Evolutionary conservation across 1,284 basidiomycete genomes (phyloP).

Genomic region (Moesziomyces parantarcticus): DNA sequence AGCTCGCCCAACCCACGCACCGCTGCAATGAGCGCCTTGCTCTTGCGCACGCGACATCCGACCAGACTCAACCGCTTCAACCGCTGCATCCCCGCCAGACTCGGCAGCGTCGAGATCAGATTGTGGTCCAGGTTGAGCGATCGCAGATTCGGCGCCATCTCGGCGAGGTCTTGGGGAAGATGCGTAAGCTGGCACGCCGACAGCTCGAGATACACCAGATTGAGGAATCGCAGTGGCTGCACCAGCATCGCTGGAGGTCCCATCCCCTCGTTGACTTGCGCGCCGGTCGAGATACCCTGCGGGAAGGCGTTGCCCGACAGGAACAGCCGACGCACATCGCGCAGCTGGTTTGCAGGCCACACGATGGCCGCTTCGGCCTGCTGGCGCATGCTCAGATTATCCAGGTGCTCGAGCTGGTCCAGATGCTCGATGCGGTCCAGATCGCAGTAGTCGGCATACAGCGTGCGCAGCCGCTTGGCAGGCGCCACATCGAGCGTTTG

Average conservation of each 20-base stretch:
- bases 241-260: neutral
- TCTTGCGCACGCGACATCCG: conserved; percentile 57
- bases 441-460: conserved; percentile 90
- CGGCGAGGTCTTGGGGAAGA: conserved; percentile 78
- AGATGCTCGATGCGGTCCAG: conserved; percentile 72
- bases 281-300: conserved; percentile 19
- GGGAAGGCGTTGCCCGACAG: conserved; percentile 79
- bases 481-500: conserved; percentile 76
- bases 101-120: conserved; percentile 53
- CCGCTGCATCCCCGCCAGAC: conserved; percentile 42
- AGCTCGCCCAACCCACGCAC: conserved; percentile 54
- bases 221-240: conserved; percentile 74
- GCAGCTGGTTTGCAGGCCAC: conserved; percentile 77
- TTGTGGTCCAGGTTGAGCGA: conserved; percentile 77
- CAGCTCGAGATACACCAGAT: conserved; percentile 90
- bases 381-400: conserved; percentile 90
- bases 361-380: conserved; percentile 76
- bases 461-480: conserved; percentile 82
- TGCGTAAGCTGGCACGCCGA: conserved; percentile 85
- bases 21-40: conserved; percentile 49
- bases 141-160: conserved; percentile 84
- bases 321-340: conserved; percentile 91
- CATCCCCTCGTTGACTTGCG: no score
- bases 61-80: conserved; percentile 63
- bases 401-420: conserved; percentile 77